Base-by-base conservation (phyloP, 2,329 filamentous ascomycete species). In the Penicillium janthinellum region DNA sequence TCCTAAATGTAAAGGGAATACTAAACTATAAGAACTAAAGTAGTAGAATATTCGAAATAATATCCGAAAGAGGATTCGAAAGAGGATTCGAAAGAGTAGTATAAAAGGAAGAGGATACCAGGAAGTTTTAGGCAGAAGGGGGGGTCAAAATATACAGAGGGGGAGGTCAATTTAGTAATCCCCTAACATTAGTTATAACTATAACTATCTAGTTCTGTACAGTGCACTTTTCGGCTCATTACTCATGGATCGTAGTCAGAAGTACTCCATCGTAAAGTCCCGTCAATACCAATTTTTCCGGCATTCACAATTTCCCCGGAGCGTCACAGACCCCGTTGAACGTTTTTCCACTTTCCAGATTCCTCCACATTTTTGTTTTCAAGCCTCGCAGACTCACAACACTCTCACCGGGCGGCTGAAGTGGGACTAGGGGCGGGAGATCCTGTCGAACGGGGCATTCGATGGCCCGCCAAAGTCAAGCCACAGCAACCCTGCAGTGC, bases 371-470 rank as follows among this genome's bases (percentile, higher is more conserved):
- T 34, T 35, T 10, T 2, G 3, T 28, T n/a, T 35, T 35, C 47
- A 49, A 49, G 28, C 45, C 44, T 44, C 42, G 10, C 22, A 11
- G 22, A 15, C 31, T 31, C 34, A 49, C 15, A 12, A 2, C n/a
- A 10, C n/a, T 37, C 42, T 37, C 42, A 45, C 39, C 52, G 31
- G 41, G 52, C 37, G 31, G 52, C 52, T 45, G 31, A 41, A 45
- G 39, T 25, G 49, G 49, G 49, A 50, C 49, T 52, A 52, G 49
- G 34, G 49, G 20, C 37, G 34, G 49, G 34, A 49, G 47, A 49
- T 49, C 45, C 28, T 35, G 45, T 35, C 11, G 4, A 35, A 49
- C 15, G 3, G 42, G 45, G 15, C 45, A 34, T 35, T 35, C 45
- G 10, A 45, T 28, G 22, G 42, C 15, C 8, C 17, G 5, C 25